These are phyloP conservation scores for Avena insularis DNA, from an alignment of 176 grass and related monocot species.

Conservation along the genomic window DNA sequence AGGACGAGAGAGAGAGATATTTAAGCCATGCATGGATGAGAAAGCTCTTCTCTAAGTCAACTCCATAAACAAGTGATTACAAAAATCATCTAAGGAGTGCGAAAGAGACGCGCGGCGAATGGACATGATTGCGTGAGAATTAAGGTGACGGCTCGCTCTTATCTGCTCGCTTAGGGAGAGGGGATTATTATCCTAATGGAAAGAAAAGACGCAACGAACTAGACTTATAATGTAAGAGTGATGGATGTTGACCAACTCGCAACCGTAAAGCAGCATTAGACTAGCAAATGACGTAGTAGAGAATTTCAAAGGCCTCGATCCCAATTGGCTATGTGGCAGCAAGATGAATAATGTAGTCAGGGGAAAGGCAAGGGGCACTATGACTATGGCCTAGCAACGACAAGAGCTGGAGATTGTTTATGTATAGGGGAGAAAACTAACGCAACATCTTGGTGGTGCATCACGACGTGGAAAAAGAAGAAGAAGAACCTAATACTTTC, in stretches of 20 bases:
- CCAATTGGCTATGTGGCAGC: slow-evolving; percentile 22
- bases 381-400: slow-evolving; percentile 1
- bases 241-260: slow-evolving; percentile 55
- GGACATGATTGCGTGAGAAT: slow-evolving; percentile 48
- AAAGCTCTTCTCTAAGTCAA: slow-evolving; percentile 44
- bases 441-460: slow-evolving; percentile 40
- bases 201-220: background rate
- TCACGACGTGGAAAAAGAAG: slow-evolving; percentile 48
- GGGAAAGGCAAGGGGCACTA: slow-evolving; percentile 37
- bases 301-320: background rate
- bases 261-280: slow-evolving; percentile 42
- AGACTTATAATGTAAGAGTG: background rate
- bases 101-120: slow-evolving; percentile 41
- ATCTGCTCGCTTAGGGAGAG: slow-evolving; percentile 29
- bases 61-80: slow-evolving; percentile 26
- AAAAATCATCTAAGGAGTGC: background rate
- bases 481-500: slow-evolving; percentile 54
- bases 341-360: slow-evolving; percentile 24
- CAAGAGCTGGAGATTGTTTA: slow-evolving; percentile 33
- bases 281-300: slow-evolving; percentile 26
- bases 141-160: slow-evolving; percentile 43
- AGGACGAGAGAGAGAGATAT: background rate
- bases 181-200: slow-evolving; percentile 39
- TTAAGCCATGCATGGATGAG: background rate
- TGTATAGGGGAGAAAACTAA: background rate